These are phyloP conservation scores for Boletellus ananas DNA, from an alignment of 768 basidiomycete genomes.

Conservation along the genomic window DNA sequence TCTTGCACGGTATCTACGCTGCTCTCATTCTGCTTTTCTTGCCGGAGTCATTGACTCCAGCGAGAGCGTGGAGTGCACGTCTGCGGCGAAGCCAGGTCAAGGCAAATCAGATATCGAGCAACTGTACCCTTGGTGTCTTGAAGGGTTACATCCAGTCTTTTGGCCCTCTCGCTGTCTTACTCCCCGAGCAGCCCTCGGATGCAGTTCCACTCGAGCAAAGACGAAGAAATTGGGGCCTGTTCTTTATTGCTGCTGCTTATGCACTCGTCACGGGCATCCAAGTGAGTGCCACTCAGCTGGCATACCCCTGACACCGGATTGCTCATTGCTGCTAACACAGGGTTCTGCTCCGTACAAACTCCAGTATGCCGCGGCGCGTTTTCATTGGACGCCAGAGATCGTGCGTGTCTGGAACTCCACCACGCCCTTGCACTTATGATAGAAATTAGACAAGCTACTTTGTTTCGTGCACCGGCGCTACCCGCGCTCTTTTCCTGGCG, in stretches of 20 bases:
- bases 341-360: slow-evolving; percentile 55
- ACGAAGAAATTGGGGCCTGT: slow-evolving; percentile 63
- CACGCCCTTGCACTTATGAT: neutral
- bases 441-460: slow-evolving; percentile 64
- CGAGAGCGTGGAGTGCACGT: slow-evolving; percentile 35
- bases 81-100: slow-evolving; percentile 14
- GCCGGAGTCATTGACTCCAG: slow-evolving; percentile 71
- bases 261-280: slow-evolving; percentile 43
- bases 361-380: slow-evolving; percentile 59
- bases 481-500: slow-evolving; percentile 53
- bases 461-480: slow-evolving; percentile 50
- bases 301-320: neutral
- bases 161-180: slow-evolving; percentile 64
- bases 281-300: slow-evolving; percentile 36
- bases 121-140: slow-evolving; percentile 16
- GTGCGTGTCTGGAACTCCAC: slow-evolving; percentile 34
- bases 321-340: slow-evolving; percentile 32
- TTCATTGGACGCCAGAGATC: slow-evolving; percentile 64
- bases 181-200: slow-evolving; percentile 37
- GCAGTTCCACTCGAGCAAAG: slow-evolving; percentile 38
- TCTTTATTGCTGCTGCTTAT: slow-evolving; percentile 50
- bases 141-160: slow-evolving; percentile 58
- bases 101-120: neutral
- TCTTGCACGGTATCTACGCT: slow-evolving; percentile 48
- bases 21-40: slow-evolving; percentile 54